Base-by-base conservation (phyloP, 1,139 yeast genomes). In the Geotrichum candidum region DNA sequence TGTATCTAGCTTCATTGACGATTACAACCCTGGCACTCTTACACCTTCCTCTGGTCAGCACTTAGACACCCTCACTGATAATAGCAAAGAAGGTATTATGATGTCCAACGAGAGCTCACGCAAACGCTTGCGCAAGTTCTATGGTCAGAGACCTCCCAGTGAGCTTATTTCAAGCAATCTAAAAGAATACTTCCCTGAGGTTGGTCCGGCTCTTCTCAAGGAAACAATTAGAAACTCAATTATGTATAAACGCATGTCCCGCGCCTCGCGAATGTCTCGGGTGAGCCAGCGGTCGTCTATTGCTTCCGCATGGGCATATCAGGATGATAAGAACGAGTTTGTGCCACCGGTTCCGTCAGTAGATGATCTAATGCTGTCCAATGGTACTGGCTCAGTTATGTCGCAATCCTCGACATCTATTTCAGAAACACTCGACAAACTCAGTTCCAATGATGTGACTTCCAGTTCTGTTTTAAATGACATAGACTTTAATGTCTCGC, bases 121-220 rank as follows among this genome's bases (percentile, higher is more conserved):
- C 27, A 61, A 61, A 38, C 69, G 70, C 69, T 76, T 74, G 62
- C 72, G 61, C 72, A 77, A 68, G 70, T 78, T 90, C 66, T 87
- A 88, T 71, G 96, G 96, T 18, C 97, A 90, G 71, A 80, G 98
- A 69, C 99, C 99, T 13, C 94, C 97, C 1, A 87, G 95, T 66
- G 97, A 91, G 72, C 82, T 91, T 70, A 94, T 94, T 66, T 90
- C 97, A 0, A 86, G 94, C 13, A 91, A 94, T 71, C 78, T 94
- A 68, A 88, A 91, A 0, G 97, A 92, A 67, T 94, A 89, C 73
- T 94, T 94, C 78, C 99, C 99, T 0, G 88, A 87, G 58, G 87
- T 96, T 0, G 86, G 84, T 51, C 84, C 85, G 60, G 80, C 81
- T 57, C 88, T 87, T 62, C 80, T 94, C 65, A 88, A 89, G 66